Evolutionary conservation across 2,329 filamentous ascomycete species (phyloP), one percentile per base, ranked within the genome.

Genomic region (Alternaria solani): DNA sequence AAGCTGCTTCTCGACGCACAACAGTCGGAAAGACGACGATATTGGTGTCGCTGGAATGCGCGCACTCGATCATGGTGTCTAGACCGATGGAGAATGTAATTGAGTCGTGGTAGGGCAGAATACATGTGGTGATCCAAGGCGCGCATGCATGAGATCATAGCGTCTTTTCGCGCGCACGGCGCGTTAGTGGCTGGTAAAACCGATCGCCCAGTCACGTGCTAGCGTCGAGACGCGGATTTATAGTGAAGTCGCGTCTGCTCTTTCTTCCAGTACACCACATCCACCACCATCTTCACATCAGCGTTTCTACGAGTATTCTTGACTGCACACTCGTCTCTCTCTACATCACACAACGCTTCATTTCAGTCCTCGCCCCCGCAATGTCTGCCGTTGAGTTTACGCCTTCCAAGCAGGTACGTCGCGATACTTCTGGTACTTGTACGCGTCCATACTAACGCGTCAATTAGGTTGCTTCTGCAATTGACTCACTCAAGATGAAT

Each of bases 401-500:
- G 72, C 89, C 89, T 65, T 91, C 89, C 59, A 91, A 91, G 82
- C 87, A 88, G 84, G 89, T 91, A 83, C 70, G 85, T 71, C 64
- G 61, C 65, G 57, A 18, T 61, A 61, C 60, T 68, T 67, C 66
- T 65, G 63, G 28, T 48, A 41, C 47, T 39, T 41, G 66, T 75
- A 59, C 59, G 57, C 72, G 65, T 64, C 66, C 67, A 64, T 78
- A 80, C 80, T 81, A 73, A 82, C 75, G 65, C 56, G 59, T 68
- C 51, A 62, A 63, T 11, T 39, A 98, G 94, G 91, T 91, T 84
- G 91, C 93, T 74, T 89, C 92, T 75, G 93, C 89, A 73, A 90
- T 98, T 76, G 89, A 95, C 81, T 88, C 88, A 71, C 86, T 98
- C 80, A 96, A 94, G 83, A 96, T 97, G 88, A 83, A 79, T 66